A percentile compares a stretch with the other conserved stretches of the same genome.
These are phyloP conservation scores for Polymyxa betae DNA, from an alignment of 208 protist genomes.

Conservation along the genomic window DNA sequence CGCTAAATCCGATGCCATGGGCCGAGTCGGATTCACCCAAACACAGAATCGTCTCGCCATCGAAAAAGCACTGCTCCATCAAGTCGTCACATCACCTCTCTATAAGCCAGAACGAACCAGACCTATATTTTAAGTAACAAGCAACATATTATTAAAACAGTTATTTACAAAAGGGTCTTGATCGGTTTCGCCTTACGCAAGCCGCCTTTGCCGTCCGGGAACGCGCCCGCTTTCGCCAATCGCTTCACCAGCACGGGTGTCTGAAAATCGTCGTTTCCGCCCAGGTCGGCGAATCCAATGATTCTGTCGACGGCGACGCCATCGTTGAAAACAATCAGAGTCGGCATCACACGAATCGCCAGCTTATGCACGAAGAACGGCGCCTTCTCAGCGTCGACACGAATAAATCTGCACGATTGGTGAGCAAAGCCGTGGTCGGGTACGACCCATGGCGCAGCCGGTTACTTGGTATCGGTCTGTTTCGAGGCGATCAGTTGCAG, in stretches of 20 bases:
- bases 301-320: constrained; percentile 56
- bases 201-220: neutral
- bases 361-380: constrained; percentile 64
- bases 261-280: constrained; percentile 58
- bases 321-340: constrained; percentile 60
- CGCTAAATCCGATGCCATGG: neutral
- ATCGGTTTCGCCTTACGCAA: constrained; percentile 27
- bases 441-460: neutral
- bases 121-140: neutral
- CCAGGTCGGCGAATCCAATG: constrained; percentile 60
- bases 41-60: neutral
- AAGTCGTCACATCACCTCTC: neutral
- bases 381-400: constrained; percentile 58
- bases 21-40: neutral
- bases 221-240: neutral
- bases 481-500: neutral
- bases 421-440: neutral
- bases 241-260: constrained; percentile 51
- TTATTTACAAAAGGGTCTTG: neutral
- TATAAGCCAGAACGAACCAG: no score
- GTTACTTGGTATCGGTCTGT: neutral
- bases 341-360: constrained; percentile 51
- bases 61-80: neutral
- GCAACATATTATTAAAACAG: neutral
- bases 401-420: constrained; percentile 54